Percentiles rank a stretch among this genome's conserved stretches.
phyloP scores from a whole-genome alignment of 345 rosid genomes.

The Hirschfeldia incana region DNA sequence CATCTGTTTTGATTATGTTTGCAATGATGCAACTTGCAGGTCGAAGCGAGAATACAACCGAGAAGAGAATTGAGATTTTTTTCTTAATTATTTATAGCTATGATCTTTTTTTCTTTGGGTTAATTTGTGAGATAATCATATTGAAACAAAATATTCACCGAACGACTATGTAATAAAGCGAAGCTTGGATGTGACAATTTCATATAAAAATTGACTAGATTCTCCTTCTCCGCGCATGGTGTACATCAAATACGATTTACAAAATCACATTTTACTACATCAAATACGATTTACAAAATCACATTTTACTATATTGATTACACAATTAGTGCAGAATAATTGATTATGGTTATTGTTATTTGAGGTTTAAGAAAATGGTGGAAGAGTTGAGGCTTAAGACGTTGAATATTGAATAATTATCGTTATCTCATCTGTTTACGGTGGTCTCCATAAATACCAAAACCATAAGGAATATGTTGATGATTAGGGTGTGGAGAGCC shows the following conservation, averaged over 20 bases:
- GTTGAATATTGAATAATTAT: no score
- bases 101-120: no score
- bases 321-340: no score
- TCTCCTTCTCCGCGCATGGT: neutral
- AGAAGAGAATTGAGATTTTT: no score
- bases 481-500: no score
- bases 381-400: neutral
- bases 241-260: neutral
- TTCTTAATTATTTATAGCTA: no score
- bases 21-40: no score
- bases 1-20: no score
- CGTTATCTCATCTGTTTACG: no score
- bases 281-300: neutral
- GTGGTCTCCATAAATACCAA: no score
- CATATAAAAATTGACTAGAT: neutral
- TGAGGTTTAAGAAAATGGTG: neutral
- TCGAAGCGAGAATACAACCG: no score
- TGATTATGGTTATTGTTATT: neutral
- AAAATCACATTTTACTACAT: neutral
- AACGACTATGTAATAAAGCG: neutral
- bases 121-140: neutral
- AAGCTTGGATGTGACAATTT: neutral
- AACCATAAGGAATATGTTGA: no score
- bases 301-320: neutral
- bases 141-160: neutral